Evolutionary conservation across 2,329 filamentous ascomycete genomes (phyloP), one percentile per base, ranked within the genome.

Genomic region (Epichloe gansuensis): DNA sequence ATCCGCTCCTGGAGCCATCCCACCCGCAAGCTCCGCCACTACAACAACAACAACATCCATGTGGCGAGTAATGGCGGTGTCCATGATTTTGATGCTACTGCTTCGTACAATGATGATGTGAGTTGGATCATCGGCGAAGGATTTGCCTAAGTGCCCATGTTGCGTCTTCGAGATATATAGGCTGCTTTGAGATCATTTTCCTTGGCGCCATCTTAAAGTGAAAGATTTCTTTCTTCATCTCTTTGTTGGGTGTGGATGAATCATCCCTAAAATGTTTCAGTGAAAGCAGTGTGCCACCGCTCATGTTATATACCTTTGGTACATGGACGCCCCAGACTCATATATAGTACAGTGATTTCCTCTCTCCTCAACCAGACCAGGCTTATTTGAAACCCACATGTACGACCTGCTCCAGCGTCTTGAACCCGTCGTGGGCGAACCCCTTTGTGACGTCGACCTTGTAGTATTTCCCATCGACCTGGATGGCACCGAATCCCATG

Each of bases 1-100:
- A 69, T 84, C 35, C 70, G 76, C 4, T 69, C 78, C 1, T 84
- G 80, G 80, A 73, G 69, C 44, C 82, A 80, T 58, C 80, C 81
- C 0, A 81, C 79, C 0, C 72, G 80, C 45, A 82, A 70, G 54
- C 67, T 82, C 59, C 72, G 81, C 23, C 79, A 83, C 59, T 82
- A 72, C 55, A 59, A 62, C 17, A 13, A 62, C 17, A 13, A 39
- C 5, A 17, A 6, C 2, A 3, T 46, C 15, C 50, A 42, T 42
- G 17, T 25, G 28, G 52, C 41, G 23, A 50, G 43, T 21, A 47
- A 50, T 23, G 52, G 48, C 1, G 47, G 48, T 5, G 23, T 23
- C 11, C 3, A 23, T 13, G 12, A 37, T 23, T 53, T 42, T 46
- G 52, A 53, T 13, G 11, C 41, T 2, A 11, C 5, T 17, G 13